Evolutionary conservation across 768 basidiomycete species (phyloP).

Genomic region (Russula compacta): DNA sequence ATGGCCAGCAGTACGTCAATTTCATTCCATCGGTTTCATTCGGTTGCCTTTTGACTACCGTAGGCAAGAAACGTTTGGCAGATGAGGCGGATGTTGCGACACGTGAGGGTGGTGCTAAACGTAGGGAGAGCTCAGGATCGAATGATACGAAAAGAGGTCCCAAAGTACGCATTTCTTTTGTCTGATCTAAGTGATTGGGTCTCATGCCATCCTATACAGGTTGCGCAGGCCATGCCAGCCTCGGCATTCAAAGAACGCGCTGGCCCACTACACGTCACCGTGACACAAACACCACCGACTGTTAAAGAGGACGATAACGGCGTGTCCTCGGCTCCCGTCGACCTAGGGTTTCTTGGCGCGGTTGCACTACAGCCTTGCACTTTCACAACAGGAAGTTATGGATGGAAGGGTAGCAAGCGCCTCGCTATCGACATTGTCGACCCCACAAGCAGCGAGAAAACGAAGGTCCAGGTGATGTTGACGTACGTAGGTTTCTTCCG

Average conservation of each 20-base stretch:
- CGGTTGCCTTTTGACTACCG: neutral
- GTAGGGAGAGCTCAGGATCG: neutral
- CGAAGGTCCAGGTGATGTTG: constrained; percentile 65
- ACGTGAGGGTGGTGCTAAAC: neutral
- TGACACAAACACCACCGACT: constrained; percentile 56
- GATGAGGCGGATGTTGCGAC: constrained; percentile 8
- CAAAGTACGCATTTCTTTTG: constrained; percentile 1
- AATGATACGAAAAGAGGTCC: constrained; percentile 5
- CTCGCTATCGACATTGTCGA: constrained; percentile 55
- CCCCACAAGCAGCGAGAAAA: constrained; percentile 38
- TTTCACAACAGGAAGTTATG: constrained; percentile 71
- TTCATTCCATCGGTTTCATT: neutral
- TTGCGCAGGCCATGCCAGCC: constrained; percentile 19
- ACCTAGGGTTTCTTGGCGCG: constrained; percentile 53
- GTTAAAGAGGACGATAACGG: constrained; percentile 30
- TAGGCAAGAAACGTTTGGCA: constrained; percentile 11
- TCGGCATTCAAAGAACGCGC: constrained; percentile 56
- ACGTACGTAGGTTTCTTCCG: constrained; percentile 41
- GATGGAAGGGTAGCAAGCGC: constrained; percentile 74
- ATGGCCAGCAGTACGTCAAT: neutral
- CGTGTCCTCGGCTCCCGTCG: constrained; percentile 31
- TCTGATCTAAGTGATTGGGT: neutral
- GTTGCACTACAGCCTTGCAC: constrained; percentile 47
- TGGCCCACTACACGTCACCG: constrained; percentile 54
- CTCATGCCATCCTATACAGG: neutral